Percentiles rank a stretch among this genome's conserved stretches.
These are phyloP conservation scores for Porcisia deanei DNA, from an alignment of 208 protist species.

Conservation along the genomic window DNA sequence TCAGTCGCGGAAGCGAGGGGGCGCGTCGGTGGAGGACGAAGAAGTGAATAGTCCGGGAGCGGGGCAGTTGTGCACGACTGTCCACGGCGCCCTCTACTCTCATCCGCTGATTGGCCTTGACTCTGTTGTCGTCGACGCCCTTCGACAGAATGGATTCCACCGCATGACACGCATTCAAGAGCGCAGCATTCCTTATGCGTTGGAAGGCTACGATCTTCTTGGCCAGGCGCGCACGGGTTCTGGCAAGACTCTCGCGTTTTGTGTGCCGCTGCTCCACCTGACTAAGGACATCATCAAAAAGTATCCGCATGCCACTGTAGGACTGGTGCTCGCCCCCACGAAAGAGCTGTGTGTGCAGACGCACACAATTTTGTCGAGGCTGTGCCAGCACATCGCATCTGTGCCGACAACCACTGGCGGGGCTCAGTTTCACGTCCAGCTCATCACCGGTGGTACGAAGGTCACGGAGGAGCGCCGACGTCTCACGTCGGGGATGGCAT, in stretches of 20 bases:
- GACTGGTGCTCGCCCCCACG: conserved; percentile 89
- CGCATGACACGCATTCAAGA: conserved; percentile 95
- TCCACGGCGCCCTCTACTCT: conserved; percentile 54
- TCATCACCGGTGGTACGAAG: conserved; percentile 92
- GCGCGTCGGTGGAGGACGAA: not conserved
- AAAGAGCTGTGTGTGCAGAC: conserved; percentile 95
- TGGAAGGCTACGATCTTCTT: conserved; percentile 92
- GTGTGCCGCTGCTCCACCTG: conserved; percentile 94
- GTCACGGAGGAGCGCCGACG: conserved; percentile 71
- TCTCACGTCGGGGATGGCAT: conserved; percentile 52
- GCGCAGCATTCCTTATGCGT: conserved; percentile 90
- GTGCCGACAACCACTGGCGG: conserved; percentile 11
- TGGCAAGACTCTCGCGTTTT: conserved; percentile 95
- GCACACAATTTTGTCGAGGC: conserved; percentile 77
- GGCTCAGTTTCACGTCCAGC: conserved; percentile 63
- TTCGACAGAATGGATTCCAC: conserved; percentile 68
- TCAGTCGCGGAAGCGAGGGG: not conserved
- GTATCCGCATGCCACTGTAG: conserved; percentile 55
- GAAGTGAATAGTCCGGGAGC: not conserved
- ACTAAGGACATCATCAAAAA: conserved; percentile 49
- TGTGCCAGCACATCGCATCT: conserved; percentile 72
- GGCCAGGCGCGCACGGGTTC: conserved; percentile 93
- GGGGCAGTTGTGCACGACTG: conserved; percentile 28
- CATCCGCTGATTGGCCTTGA: conserved; percentile 82
- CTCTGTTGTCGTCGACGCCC: conserved; percentile 42